Base-by-base conservation (phyloP, 257 asterid genomes). In the Gardenia jasminoides region DNA sequence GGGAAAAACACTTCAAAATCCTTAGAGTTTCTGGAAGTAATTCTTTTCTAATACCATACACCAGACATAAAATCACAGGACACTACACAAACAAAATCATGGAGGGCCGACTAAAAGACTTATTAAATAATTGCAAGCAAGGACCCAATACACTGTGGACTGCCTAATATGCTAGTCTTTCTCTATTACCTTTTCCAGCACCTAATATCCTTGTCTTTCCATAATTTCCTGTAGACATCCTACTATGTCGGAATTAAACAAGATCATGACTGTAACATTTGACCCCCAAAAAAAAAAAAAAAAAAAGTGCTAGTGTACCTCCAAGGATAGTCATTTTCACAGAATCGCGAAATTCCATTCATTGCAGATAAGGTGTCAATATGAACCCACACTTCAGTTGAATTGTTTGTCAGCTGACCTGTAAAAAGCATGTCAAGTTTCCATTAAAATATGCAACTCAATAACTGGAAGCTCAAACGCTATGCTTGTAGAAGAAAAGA, bases 311-410 rank as follows among this genome's bases (percentile, higher is more conserved):
- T 46, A 62, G 24, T 61, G 62, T 90, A 93, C 99, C 97, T 80
- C 98, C 99, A 95, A 24, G 94, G 92, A 58, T 84, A 84, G 64
- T 79, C 83, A 83, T 84, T 84, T 87, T 95, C 99, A 77, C 94
- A 90, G 85, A 95, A 95, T 74, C 99, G 97, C 28, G 99, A 93
- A 78, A 95, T 87, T 66, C 99, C 99, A 83, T 90, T 95, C 92
- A 93, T 93, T 65, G 98, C 97, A 65, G 98, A 89, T 76, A 87
- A 92, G 65, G 97, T 89, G 90, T 95, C 99, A 72, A 95, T 84
- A 71, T 95, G 99, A 85, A 95, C 98, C 87, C 88, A 82, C 50
- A 86, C 80, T 85, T 91, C 96, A 82, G 83, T 81, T 52, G 92
- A 84, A 72, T 84, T 82, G 81, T 87, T 86, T 67, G 87, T 72